These are phyloP conservation scores for Bullera alba DNA, from an alignment of 768 basidiomycete genomes.

Conservation along the genomic window DNA sequence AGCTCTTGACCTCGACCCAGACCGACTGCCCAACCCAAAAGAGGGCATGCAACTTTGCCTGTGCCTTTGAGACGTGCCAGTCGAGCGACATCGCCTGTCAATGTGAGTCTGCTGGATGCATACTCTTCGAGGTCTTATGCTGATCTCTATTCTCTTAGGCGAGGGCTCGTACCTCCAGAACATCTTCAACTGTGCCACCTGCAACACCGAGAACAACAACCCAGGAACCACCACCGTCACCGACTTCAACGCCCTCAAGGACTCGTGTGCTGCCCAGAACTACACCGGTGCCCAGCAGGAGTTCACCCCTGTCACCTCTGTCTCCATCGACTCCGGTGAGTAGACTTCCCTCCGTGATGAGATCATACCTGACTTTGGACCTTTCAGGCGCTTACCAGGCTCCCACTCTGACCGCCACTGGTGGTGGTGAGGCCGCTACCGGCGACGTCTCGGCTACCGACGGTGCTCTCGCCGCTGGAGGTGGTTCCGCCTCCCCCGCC, in stretches of 20 bases:
- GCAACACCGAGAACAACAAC: conserved; percentile 46
- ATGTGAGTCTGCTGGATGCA: conserved; percentile 20
- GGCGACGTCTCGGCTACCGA: conserved; percentile 15
- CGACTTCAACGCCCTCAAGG: conserved; percentile 38
- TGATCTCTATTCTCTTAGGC: conserved; percentile 11
- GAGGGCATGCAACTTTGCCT: conserved; percentile 38
- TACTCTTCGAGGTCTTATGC: not conserved
- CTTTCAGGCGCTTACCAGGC: conserved; percentile 26
- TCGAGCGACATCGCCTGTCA: conserved; percentile 41
- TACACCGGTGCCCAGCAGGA: conserved; percentile 34
- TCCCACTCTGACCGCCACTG: conserved; percentile 35
- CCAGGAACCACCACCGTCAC: conserved; percentile 35
- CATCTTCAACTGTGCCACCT: conserved; percentile 44
- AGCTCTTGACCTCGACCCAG: conserved; percentile 23
- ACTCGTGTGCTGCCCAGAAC: conserved; percentile 40
- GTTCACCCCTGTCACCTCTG: conserved; percentile 27
- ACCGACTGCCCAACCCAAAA: conserved; percentile 21
- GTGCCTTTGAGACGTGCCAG: conserved; percentile 36
- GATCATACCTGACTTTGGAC: not conserved
- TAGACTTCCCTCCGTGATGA: not conserved
- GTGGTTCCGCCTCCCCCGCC: not conserved
- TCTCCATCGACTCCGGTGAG: conserved; percentile 24
- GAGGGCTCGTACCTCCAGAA: conserved; percentile 32
- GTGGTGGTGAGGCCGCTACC: conserved; percentile 36
- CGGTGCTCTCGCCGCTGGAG: conserved; percentile 2